Base-by-base conservation (phyloP, 2,329 filamentous ascomycete species). In the Fragosphaeria purpurea region DNA sequence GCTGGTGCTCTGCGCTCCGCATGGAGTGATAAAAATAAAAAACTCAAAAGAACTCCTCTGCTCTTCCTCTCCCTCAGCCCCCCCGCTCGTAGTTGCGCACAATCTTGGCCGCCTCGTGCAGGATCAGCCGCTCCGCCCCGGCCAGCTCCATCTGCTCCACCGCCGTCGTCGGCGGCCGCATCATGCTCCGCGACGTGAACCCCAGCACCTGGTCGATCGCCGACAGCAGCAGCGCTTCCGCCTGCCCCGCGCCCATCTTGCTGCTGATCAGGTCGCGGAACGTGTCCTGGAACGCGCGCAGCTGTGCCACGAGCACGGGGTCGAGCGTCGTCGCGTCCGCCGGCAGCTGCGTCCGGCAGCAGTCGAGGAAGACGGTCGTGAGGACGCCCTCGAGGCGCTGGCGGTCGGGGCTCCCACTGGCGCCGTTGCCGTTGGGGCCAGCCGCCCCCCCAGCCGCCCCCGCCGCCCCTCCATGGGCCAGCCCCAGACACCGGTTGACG, bases 201-300 rank as follows among this genome's bases (percentile, higher is more conserved):
- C 72, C 74, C 6, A 77, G 62, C 3, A 73, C 71, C 30, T 72
- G 72, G 54, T 76, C 70, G 44, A 76, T 72, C 10, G 74, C 73
- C 2, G 73, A 76, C 35, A 77, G 59, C 0, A 74, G 64, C 37
- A 77, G 63, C 9, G 67, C 67, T 56, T 76, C 72, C 10, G 72
- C 69, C 52, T 67, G 67, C 32, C 63, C 62, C 49, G 66, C 64
- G 30, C 71, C 71, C 47, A 68, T 60, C 41, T 66, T 68, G 0
- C 57, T 61, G 41, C 65, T 65, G 43, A 77, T 64, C 1, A 70
- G 67, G 47, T 68, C 67, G 50, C 69, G 61, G 50, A 70, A 73
- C n/a, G 67, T 66, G 10, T 63, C 63, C 54, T 75, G 76, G 64
- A 75, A 74, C 6, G 64, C 65, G 22, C 66, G 61, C 11, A 77